These are phyloP conservation scores for Butyriboletus loyo DNA, from an alignment of 768 basidiomycete genomes.

Conservation along the genomic window DNA sequence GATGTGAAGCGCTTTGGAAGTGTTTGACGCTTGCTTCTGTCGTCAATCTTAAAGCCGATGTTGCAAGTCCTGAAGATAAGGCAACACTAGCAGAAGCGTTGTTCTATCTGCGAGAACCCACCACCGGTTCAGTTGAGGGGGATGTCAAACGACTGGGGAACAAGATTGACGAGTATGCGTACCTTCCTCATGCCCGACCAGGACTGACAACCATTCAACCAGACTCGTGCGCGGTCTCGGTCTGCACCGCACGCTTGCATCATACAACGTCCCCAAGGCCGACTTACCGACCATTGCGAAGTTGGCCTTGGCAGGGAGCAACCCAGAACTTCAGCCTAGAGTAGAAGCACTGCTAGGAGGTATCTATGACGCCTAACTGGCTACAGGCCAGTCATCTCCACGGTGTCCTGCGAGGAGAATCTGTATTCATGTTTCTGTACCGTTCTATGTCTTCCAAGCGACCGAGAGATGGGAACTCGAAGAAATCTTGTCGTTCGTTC, in stretches of 20 bases:
- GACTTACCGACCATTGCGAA: constrained; percentile 54
- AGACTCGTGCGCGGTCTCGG: constrained; percentile 63
- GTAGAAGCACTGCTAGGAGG: constrained; percentile 50
- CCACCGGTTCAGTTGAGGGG: constrained; percentile 63
- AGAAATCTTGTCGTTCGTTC: no score
- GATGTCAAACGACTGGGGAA: constrained; percentile 54
- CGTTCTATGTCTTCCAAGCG: neutral
- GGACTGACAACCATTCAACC: constrained; percentile 6
- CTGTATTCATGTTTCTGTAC: neutral
- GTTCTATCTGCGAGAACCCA: constrained; percentile 55
- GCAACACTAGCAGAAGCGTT: constrained; percentile 53
- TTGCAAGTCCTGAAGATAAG: constrained; percentile 61
- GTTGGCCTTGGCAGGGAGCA: constrained; percentile 25
- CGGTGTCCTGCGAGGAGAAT: neutral
- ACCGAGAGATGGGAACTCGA: neutral
- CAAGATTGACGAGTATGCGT: constrained; percentile 52
- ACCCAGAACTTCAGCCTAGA: constrained; percentile 34
- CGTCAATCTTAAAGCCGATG: constrained; percentile 54
- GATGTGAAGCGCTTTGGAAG: constrained; percentile 31
- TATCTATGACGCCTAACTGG: constrained; percentile 33
- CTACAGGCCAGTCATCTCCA: neutral
- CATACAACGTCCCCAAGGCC: constrained; percentile 61
- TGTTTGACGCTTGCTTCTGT: constrained; percentile 71
- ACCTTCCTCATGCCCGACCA: neutral
- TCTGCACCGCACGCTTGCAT: constrained; percentile 51